phyloP scores from a whole-genome alignment of 2,329 filamentous ascomycete genomes.

The Cercospora brassicicola region DNA sequence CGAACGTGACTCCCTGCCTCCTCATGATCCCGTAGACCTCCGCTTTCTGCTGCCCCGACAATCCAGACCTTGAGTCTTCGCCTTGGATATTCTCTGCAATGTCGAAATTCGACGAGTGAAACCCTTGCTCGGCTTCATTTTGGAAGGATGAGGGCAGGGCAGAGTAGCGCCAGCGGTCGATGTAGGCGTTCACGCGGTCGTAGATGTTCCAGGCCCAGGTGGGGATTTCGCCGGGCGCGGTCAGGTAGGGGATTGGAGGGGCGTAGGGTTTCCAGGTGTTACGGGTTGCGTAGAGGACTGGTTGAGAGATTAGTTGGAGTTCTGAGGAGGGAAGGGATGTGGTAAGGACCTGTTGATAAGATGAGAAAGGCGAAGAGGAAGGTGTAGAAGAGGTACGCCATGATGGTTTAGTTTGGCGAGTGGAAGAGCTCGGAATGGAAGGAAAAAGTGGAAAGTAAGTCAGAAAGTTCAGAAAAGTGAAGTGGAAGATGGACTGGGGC shows the following conservation, averaged over 20 bases:
- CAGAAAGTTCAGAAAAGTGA: not conserved
- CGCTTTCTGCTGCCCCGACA: conserved; percentile 76
- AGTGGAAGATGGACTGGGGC: conserved; percentile 6
- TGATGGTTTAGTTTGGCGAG: conserved; percentile 41
- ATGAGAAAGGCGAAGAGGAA: conserved; percentile 71
- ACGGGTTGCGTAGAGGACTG: conserved; percentile 75
- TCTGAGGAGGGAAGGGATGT: conserved; percentile 15
- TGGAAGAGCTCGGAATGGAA: conserved; percentile 1
- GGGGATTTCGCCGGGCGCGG: conserved; percentile 51
- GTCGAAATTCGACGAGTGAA: conserved; percentile 81
- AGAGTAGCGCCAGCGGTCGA: conserved; percentile 62
- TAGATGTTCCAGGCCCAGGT: conserved; percentile 55
- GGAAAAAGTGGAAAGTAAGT: not conserved
- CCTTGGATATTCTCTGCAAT: conserved; percentile 75
- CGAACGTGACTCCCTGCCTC: conserved; percentile 75
- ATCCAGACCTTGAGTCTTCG: conserved; percentile 74
- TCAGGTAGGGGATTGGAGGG: conserved; percentile 56
- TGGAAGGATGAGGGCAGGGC: conserved; percentile 72
- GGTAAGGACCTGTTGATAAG: conserved; percentile 61
- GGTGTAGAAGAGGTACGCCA: conserved; percentile 80
- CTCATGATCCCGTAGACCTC: conserved; percentile 92
- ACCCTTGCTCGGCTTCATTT: conserved; percentile 81
- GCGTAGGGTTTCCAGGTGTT: conserved; percentile 71
- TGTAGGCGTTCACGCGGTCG: conserved; percentile 42
- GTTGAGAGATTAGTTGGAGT: conserved; percentile 6